Evolutionary conservation across 2,329 filamentous ascomycete genomes (phyloP), one percentile per base, ranked within the genome.

Genomic region (Aspergillus tubingensis): DNA sequence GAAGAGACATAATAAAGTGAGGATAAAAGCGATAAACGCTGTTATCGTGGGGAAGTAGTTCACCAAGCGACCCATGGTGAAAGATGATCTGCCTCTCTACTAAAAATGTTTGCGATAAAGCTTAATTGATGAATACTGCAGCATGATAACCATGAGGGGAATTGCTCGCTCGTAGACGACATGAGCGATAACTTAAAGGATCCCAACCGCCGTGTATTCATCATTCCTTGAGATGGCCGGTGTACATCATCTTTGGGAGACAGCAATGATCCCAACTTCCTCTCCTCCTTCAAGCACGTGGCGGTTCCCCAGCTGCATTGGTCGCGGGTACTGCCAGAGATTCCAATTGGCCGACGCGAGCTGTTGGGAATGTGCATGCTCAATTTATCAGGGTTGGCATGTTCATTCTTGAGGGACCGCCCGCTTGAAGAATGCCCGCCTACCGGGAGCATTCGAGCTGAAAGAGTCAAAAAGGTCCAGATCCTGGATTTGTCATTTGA

Each of bases 1-100:
- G 66, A 87, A 87, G 60, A 89, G 77, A 68, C 83, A 86, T 8
- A 88, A 77, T 65, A 88, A 80, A 17, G 81, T 80, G 47, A 89
- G 80, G 19, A 88, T 78, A 43, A 88, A 82, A 3, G 85, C 83
- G 30, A 79, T 81, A 23, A 83, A 77, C 62, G 82, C 80, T 63
- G 82, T 80, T 47, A 81, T 65, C 44, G 81, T 70, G 6, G 84
- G 84, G n/a, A 86, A 66, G 19, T 85, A 64, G 13, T 57, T 51
- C 44, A 67, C 58, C 27, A 62, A 54, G 21, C 63, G 49, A 17
- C 58, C 25, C 65, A 66, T 66, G 39, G 39, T 47, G 23, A 13
- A 36, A 10, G 52, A 54, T 54, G n/a, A 21, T 25, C 36, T 21
- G 17, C 25, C 5, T 53, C 17, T 53, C 4, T 21, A 21, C 19